Evolutionary conservation across 768 basidiomycete species (phyloP), one percentile per base, ranked within the genome.

Genomic region (Suillus sp.): DNA sequence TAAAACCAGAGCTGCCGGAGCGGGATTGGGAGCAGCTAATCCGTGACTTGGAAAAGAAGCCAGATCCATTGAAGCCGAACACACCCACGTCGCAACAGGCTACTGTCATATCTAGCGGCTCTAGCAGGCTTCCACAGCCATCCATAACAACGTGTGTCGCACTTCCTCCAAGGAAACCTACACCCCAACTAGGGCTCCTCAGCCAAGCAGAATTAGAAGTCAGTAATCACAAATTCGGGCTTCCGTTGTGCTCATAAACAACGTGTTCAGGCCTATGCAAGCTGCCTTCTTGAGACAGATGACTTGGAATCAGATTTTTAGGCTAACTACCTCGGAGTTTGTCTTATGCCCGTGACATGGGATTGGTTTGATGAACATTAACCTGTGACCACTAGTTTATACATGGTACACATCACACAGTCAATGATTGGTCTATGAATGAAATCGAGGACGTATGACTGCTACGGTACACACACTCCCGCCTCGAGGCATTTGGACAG

Each of bases 1-100:
- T 70, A 11, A 63, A 80, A 59, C 78, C 80, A 0, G 63, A 48
- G 20, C 63, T 77, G 1, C 69, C 71, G 5, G 91, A 93, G 40
- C 80, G 80, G 53, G 83, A 92, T 66, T 94, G 91, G 91, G 76
- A 74, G 37, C 45, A 30, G 35, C 63, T 75, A 22, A 56, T 14
- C 14, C 37, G 37, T 11, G 55, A 38, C 16, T 37, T 56, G 37
- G 22, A 56, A 38, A 34, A 53, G 30, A 53, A 53, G 32, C 25
- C 35, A 37, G 18, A 37, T 37, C 22, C 22, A 18, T 37, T 22
- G 35, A 37, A 55, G 35, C 25, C 14, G 22, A 16, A 35, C 35
- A n/a, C 54, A 22, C 22, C n/a, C 37, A 4, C 22, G 8, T 2
- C 35, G 14, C 34, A n/a, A 55, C 54, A 14, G 14, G 35, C 13